Evolutionary conservation across 1,139 yeast species (phyloP), one percentile per base, ranked within the genome.

Genomic region (Kodamaea alishanica): DNA sequence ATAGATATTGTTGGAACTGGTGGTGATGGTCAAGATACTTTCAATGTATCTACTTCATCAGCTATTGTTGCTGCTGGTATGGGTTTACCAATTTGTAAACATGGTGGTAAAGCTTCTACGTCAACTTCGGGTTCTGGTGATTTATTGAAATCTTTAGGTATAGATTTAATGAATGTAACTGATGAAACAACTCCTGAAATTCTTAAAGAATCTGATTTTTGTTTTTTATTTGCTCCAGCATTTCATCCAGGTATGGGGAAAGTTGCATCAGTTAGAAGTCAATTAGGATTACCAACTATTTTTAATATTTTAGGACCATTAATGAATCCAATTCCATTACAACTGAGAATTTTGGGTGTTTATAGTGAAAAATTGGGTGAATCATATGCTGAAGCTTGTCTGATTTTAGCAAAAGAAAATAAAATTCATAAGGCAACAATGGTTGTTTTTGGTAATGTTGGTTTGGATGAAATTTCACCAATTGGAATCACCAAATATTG

Each of bases 1-100:
- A 74, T 87, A 11, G 98, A 92, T 61, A 86, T 92, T 30, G 98
- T 92, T 6, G 98, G 98, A 1, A 92, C 98, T 0, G 98, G 98
- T 24, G 98, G 98, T 6, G 98, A 92, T 56, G 96, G 97, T 3
- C 96, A 92, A 57, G 84, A 92, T 57, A 92, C 98, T 0, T 92
- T 92, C 64, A 92, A 92, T 55, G 98, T 92, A 1, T 85, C 96
- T 6, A 92, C 98, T 0, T 87, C 97, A 1, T 73, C 97, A 1
- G 97, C 97, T 0, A 88, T 92, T 38, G 89, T 92, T 5, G 95
- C 90, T 1, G 87, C 97, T 0, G 98, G 98, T 5, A 84, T 87
- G 70, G 89, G 89, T 1, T 61, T 89, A 36, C 76, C 78, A 23
- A 81, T 90, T 11, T 87, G 96, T 59, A 90, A 75, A 55, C 98